These are phyloP conservation scores for Coprinopsis marcescibilis DNA, from an alignment of 768 basidiomycete genomes.

Conservation along the genomic window DNA sequence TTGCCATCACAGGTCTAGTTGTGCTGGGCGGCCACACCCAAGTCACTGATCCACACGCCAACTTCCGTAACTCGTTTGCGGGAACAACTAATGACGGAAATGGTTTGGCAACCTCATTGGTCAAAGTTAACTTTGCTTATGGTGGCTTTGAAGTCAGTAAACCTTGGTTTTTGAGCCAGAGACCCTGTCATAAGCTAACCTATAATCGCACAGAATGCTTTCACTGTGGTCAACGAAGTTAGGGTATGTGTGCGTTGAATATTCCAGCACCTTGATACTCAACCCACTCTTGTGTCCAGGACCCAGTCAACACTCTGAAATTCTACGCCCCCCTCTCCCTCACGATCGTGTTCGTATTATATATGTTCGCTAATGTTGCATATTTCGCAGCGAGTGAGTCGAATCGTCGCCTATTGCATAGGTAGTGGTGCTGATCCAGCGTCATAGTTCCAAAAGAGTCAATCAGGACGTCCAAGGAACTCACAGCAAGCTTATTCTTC, in stretches of 20 bases:
- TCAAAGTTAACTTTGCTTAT: constrained; percentile 35
- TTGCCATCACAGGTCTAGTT: constrained; percentile 53
- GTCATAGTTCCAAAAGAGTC: constrained; percentile 38
- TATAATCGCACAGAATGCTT: constrained; percentile 32
- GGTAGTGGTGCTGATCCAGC: too few species aligned
- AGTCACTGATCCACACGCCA: constrained; percentile 49
- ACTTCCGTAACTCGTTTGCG: constrained; percentile 53
- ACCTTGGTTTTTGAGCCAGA: background rate
- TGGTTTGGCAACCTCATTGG: constrained; percentile 32
- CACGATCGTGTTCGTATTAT: constrained; percentile 38
- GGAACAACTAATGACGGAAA: constrained; percentile 47
- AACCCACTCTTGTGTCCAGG: constrained; percentile 10
- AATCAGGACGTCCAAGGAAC: constrained; percentile 36
- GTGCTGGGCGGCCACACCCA: constrained; percentile 54
- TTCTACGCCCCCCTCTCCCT: constrained; percentile 40
- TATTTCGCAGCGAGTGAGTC: constrained; percentile 32
- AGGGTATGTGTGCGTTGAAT: constrained; percentile 14
- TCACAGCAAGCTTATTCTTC: constrained; percentile 47
- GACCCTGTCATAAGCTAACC: background rate
- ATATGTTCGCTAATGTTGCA: constrained; percentile 41
- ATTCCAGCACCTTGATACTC: too few species aligned
- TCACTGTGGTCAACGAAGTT: constrained; percentile 42
- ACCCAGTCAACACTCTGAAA: constrained; percentile 41
- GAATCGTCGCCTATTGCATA: background rate
- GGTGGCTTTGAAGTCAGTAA: constrained; percentile 28